A percentile compares a stretch with the other conserved stretches of the same genome.
These are phyloP conservation scores for Mycothermus thermophilus DNA, from an alignment of 495 filamentous ascomycete genomes.

Conservation along the genomic window DNA sequence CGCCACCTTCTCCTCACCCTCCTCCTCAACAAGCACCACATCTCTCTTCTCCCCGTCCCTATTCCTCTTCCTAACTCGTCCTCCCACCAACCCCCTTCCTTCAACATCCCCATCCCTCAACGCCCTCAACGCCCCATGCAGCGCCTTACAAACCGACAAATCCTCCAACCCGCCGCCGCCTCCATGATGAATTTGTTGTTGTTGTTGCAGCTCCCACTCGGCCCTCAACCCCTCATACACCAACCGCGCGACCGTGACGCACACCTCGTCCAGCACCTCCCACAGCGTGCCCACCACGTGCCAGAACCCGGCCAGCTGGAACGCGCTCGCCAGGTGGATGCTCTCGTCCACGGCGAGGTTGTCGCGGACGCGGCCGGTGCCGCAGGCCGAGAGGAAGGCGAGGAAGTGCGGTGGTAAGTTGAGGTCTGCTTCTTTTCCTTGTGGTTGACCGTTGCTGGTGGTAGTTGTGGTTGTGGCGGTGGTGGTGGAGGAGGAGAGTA, in stretches of 20 bases:
- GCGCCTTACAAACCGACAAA: not conserved
- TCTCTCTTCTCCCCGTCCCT: too few relatives aligned
- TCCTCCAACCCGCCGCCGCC: not conserved
- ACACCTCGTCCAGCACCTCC: not conserved
- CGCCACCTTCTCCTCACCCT: not conserved
- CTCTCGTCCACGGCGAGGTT: slow-evolving; percentile 1
- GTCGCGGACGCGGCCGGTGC: slow-evolving; percentile 1
- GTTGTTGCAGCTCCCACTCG: not conserved
- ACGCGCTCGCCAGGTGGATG: slow-evolving; percentile 5
- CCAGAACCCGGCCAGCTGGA: slow-evolving; percentile 7
- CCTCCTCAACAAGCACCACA: not conserved
- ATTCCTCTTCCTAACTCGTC: too few relatives aligned
- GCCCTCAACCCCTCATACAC: too few relatives aligned
- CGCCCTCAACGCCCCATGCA: not conserved
- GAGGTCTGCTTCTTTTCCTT: not conserved
- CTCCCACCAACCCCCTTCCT: not conserved
- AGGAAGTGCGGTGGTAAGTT: not conserved
- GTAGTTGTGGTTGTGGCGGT: not conserved
- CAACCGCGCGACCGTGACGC: slow-evolving; percentile 1
- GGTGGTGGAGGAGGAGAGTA: not conserved
- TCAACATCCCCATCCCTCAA: not conserved
- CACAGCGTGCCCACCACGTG: slow-evolving; percentile 4
- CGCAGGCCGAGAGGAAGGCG: slow-evolving; percentile 5
- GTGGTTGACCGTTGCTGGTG: not conserved
- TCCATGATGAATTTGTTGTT: too few relatives aligned